Conservation (phyloP, 768 basidiomycete genomes). For the Auricularia sp. region DNA sequence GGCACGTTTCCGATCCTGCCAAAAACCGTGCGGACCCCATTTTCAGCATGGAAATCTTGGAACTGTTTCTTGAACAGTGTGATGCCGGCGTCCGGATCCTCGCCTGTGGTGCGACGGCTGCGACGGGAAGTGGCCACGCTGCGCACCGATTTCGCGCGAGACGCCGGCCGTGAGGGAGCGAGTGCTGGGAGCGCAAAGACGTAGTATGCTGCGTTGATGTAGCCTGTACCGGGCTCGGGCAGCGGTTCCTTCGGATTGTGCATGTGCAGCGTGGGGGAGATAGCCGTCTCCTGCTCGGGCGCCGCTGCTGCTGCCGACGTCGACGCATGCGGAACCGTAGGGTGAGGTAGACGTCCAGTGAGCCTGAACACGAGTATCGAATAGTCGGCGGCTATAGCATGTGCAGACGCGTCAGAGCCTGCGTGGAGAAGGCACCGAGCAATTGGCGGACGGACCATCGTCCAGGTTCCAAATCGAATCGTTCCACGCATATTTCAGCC, state of each 20-base stretch:
- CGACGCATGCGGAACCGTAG: not conserved
- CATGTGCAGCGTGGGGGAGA: conserved; percentile 44
- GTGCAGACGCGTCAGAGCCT: not conserved
- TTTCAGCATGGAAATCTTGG: conserved; percentile 78
- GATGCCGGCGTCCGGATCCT: conserved; percentile 27
- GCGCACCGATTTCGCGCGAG: conserved; percentile 30
- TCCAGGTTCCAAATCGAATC: conserved; percentile 77
- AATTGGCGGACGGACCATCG: conserved; percentile 50
- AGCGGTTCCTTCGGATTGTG: conserved; percentile 51
- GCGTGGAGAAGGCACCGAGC: not conserved
- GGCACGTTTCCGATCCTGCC: conserved; percentile 88
- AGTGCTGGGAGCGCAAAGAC: conserved; percentile 30
- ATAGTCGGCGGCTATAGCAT: conserved; percentile 65
- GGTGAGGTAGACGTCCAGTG: not conserved
- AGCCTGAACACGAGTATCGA: conserved; percentile 76
- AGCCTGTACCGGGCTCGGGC: conserved; percentile 45
- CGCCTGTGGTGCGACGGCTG: not conserved
- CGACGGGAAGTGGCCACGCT: conserved; percentile 17
- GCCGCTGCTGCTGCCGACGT: not conserved
- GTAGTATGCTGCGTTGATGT: conserved; percentile 65
- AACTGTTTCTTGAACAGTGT: conserved; percentile 69
- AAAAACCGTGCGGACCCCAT: conserved; percentile 86
- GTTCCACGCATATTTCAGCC: conserved; percentile 82
- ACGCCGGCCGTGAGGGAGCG: conserved; percentile 22
- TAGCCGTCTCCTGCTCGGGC: not conserved